Percentiles rank a stretch among this genome's conserved stretches.
These are phyloP conservation scores for Boletus reticuloceps DNA, from an alignment of 768 basidiomycete species.

Conservation along the genomic window DNA sequence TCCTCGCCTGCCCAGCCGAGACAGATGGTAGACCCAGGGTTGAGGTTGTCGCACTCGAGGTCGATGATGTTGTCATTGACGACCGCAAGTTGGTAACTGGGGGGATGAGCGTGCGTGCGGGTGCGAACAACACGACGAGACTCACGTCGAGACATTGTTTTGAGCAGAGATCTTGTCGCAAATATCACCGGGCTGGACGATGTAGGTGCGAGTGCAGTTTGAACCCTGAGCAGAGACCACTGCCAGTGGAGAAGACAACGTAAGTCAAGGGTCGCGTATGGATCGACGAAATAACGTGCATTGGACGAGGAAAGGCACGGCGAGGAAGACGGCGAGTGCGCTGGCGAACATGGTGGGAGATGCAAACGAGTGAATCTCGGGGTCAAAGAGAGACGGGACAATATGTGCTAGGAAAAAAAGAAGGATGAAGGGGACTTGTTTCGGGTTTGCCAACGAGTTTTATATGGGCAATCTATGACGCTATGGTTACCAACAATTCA, in stretches of 20 bases:
- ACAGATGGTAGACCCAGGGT: constrained; percentile 51
- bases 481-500: constrained; percentile 2
- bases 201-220: constrained; percentile 58
- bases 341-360: constrained; percentile 34
- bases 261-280: not conserved
- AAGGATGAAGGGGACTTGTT: not conserved
- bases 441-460: not conserved
- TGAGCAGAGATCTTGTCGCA: constrained; percentile 73
- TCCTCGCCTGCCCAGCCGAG: constrained; percentile 59
- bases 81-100: constrained; percentile 71
- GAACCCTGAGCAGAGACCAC: constrained; percentile 25
- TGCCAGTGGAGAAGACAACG: constrained; percentile 2
- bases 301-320: constrained; percentile 45
- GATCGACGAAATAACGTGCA: constrained; percentile 28
- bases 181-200: constrained; percentile 56
- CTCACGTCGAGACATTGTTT: constrained; percentile 62
- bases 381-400: constrained; percentile 16
- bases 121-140: not conserved
- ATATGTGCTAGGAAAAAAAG: not conserved
- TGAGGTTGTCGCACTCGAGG: constrained; percentile 56
- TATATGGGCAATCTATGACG: not conserved
- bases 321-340: constrained; percentile 41
- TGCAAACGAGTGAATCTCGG: constrained; percentile 7
- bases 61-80: constrained; percentile 55
- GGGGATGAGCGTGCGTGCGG: not conserved